phyloP scores from a whole-genome alignment of 805 yeast genomes.

The Candida bentonensis region DNA sequence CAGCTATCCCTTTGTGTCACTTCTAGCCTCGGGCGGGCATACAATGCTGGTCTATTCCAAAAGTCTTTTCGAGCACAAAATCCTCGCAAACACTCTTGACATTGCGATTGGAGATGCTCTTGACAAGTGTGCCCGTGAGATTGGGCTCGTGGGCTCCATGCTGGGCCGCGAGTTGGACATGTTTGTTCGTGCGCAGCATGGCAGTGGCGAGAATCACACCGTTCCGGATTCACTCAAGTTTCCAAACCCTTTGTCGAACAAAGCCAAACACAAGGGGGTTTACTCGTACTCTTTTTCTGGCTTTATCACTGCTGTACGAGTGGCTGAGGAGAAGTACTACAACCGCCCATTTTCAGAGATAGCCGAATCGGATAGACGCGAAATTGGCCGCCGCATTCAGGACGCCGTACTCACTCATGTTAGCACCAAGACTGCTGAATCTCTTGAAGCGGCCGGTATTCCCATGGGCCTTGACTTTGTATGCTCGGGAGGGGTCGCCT shows the following conservation, averaged over 20 bases:
- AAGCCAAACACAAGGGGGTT: conserved; percentile 20
- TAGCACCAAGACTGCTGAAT: conserved; percentile 43
- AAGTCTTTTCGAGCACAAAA: conserved; percentile 49
- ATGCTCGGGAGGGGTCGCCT: conserved; percentile 91
- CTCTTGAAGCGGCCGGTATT: conserved; percentile 25
- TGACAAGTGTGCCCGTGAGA: conserved; percentile 80
- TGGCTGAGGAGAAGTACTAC: conserved; percentile 9
- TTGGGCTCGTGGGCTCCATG: conserved; percentile 73
- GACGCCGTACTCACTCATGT: conserved; percentile 59
- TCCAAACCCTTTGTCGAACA: conserved; percentile 42
- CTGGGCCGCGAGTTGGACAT: conserved; percentile 71
- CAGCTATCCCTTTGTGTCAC: conserved; percentile 57
- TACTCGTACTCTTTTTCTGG: conserved; percentile 66
- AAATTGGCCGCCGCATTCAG: conserved; percentile 30
- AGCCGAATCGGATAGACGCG: conserved; percentile 10
- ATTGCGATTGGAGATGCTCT: conserved; percentile 89
- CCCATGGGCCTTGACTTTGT: conserved; percentile 35
- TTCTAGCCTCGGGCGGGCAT: conserved; percentile 88
- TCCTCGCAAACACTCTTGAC: conserved; percentile 64
- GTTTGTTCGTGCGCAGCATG: conserved; percentile 29
- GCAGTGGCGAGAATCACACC: conserved; percentile 16
- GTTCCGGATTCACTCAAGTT: conserved; percentile 14
- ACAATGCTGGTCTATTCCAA: conserved; percentile 68
- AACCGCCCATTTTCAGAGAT: conserved; percentile 8
- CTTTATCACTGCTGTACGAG: conserved; percentile 43